These are phyloP conservation scores for Suillus subalutaceus DNA, from an alignment of 768 basidiomycete genomes.

Conservation along the genomic window DNA sequence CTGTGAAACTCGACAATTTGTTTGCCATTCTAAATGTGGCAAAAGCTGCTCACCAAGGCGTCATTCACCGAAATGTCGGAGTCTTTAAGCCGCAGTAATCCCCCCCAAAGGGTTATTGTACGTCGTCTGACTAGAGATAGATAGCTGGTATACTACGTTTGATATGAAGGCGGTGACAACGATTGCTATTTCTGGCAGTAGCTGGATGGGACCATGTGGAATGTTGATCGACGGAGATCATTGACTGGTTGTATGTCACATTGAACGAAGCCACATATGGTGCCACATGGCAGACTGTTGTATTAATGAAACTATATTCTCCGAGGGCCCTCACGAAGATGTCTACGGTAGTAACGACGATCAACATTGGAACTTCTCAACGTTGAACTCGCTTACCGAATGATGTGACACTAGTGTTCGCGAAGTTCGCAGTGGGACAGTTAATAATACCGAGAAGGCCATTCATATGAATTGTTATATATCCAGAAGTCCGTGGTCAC, in stretches of 20 bases:
- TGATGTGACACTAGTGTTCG: neutral
- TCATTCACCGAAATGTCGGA: neutral
- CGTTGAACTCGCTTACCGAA: neutral
- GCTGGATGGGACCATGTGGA: neutral
- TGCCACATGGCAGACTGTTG: neutral
- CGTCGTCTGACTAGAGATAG: neutral
- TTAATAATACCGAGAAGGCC: neutral
- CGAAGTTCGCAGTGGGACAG: neutral
- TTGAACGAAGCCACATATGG: neutral
- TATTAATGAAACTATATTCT: neutral
- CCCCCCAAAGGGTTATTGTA: neutral
- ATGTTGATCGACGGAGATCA: neutral
- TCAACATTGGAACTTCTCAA: neutral
- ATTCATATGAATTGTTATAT: neutral
- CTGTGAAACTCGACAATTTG: neutral
- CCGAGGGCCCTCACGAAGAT: neutral
- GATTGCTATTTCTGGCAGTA: neutral
- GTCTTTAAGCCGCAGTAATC: neutral
- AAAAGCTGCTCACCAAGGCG: neutral
- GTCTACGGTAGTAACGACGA: neutral
- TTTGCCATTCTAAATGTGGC: neutral
- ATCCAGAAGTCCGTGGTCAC: too few relatives aligned
- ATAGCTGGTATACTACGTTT: neutral
- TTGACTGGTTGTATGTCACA: neutral
- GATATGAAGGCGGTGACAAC: neutral